Conservation (phyloP, 192 early-diverging fungal genomes). For the Coemansia sp. region DNA sequence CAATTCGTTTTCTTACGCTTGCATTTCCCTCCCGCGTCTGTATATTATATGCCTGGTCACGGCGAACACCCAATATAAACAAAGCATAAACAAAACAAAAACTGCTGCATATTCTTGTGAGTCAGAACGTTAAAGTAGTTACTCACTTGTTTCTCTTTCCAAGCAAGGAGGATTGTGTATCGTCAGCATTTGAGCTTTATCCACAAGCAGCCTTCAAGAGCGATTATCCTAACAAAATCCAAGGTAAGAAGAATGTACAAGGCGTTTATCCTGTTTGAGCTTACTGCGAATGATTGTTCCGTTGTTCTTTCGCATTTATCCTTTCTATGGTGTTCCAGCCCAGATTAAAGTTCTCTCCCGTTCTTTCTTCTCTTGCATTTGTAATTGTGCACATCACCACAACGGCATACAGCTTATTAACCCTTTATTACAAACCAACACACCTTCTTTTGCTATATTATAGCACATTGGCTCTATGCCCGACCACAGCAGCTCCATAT, state of each 20-base stretch:
- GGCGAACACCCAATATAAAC: neutral
- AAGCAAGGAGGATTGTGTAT: neutral
- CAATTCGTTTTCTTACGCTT: neutral
- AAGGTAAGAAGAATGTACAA: neutral
- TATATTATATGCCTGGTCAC: neutral
- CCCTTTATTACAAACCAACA: neutral
- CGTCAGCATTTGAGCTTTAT: neutral
- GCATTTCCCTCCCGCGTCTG: neutral
- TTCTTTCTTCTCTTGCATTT: neutral
- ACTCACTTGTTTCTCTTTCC: neutral
- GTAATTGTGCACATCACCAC: neutral
- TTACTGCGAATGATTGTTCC: neutral
- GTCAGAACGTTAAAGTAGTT: neutral
- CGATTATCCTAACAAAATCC: neutral
- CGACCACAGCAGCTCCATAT: neutral
- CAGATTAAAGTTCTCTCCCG: neutral
- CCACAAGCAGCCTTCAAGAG: neutral
- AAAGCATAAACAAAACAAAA: constrained; percentile 2
- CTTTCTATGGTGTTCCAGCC: neutral
- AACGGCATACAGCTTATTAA: too few relatives aligned
- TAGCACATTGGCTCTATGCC: neutral
- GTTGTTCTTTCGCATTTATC: neutral
- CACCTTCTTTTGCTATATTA: neutral
- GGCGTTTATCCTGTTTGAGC: neutral
- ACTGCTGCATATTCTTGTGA: neutral